Base-by-base conservation (phyloP, 129 eudicot genomes). In the Gnaphalium uliginosum region DNA sequence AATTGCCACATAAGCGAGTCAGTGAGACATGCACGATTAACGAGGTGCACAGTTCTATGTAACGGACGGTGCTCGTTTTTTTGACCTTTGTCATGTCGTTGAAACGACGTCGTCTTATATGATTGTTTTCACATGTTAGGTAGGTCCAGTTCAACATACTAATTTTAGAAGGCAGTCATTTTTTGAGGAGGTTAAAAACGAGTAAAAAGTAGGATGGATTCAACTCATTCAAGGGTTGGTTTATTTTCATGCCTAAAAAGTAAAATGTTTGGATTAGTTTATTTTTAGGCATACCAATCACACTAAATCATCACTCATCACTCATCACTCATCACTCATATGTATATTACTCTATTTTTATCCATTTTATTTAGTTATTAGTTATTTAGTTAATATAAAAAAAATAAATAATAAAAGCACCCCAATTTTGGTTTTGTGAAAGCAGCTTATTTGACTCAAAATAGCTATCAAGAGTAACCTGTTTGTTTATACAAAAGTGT, bases 31-130 rank as follows among this genome's bases (percentile, higher is more conserved):
- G 1, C 71, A 64, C 63, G 24, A 18, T 64, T 48, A 30, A 63
- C 79, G 64, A 46, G 63, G 79, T 27, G 51, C 72, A 48, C 41
- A 29, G 43, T 63, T 26, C 33, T 5, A 74, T 60, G n/a, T 25
- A 73, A 75, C 71, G 37, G 66, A 65, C 72, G 65, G 50, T 51
- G 72, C 18, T 21, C 33, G 25, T 67, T 13, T 13, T 13, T 43
- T 46, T 76, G 68, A 76, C 65, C 21, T 2, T 53, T 35, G 81
- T 51, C 81, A 14, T 22, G 26, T 14, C 0, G 13, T 6, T 35
- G 4, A 62, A 19, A 62, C 70, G n/a, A 3, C 43, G 78, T 74
- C 78, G 78, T 74, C 43, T 61, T 8, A 27, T 3, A 14, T 46
- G n/a, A 46, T 23, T 71, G 21, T 32, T 29, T 71, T 71, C 43